A percentile compares a stretch with the other conserved stretches of the same genome.
These are phyloP conservation scores for Ambrosiella xylebori DNA, from an alignment of 2,329 filamentous ascomycete genomes.

Conservation along the genomic window DNA sequence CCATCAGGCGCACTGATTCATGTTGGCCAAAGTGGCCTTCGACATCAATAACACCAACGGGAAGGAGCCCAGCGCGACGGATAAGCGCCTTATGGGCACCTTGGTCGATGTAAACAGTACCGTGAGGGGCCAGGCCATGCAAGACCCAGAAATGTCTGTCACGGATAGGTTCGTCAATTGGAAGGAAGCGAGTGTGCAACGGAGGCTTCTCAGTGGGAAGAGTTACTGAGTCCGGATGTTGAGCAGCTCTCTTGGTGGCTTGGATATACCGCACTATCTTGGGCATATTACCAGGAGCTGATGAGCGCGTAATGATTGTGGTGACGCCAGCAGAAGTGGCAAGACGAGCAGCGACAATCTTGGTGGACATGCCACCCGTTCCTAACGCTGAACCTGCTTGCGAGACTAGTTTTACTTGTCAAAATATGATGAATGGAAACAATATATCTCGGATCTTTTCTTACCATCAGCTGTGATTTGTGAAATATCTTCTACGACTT, in stretches of 20 bases:
- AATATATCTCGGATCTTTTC: constrained; percentile 9
- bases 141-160: constrained; percentile 96
- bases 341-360: constrained; percentile 82
- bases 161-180: constrained; percentile 66
- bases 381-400: constrained; percentile 76
- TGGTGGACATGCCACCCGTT: constrained; percentile 94
- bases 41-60: constrained; percentile 79
- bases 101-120: constrained; percentile 81
- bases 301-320: constrained; percentile 85
- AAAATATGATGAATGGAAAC: not conserved
- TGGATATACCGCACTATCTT: constrained; percentile 74
- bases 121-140: constrained; percentile 77
- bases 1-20: constrained; percentile 74
- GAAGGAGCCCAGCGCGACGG: constrained; percentile 72
- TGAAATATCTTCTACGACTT: constrained; percentile 79
- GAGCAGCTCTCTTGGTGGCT: constrained; percentile 21
- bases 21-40: constrained; percentile 80
- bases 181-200: constrained; percentile 83
- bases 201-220: constrained; percentile 31
- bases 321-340: constrained; percentile 91
- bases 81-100: constrained; percentile 68
- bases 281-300: constrained; percentile 80
- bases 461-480: constrained; percentile 63
- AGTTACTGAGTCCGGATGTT: constrained; percentile 16
- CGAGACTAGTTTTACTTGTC: constrained; percentile 41